Conservation (phyloP, 352 stramenopile species). For the Achlya hypogyna region DNA sequence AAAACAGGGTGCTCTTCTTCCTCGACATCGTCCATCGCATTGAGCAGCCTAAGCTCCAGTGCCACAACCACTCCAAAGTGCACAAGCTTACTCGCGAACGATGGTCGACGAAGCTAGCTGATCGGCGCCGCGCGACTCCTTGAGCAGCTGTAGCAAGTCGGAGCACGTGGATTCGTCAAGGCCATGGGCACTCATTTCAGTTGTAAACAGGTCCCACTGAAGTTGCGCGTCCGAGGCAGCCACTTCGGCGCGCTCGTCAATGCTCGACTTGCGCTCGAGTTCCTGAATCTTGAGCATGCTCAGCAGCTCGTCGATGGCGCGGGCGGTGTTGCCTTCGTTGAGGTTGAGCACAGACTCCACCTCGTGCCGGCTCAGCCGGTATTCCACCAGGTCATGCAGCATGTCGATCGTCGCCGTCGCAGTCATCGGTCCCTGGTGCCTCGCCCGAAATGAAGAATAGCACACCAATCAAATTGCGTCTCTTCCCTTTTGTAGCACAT, state of each 20-base stretch:
- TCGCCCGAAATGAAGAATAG: too few species aligned
- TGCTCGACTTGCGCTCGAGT: neutral
- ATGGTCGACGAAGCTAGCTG: neutral
- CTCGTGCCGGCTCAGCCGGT: too few species aligned
- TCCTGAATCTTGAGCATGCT: neutral
- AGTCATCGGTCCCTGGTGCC: too few species aligned
- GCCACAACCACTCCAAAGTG: neutral
- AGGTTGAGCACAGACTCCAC: too few species aligned
- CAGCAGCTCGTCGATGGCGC: conserved; percentile 8
- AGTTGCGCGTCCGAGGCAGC: neutral
- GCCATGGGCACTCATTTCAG: neutral
- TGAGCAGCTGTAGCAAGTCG: conserved; percentile 5
- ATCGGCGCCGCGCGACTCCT: neutral
- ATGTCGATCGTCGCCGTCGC: too few species aligned
- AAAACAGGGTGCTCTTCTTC: conserved; percentile 9
- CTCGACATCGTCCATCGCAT: conserved; percentile 1
- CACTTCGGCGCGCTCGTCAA: neutral
- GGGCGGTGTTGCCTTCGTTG: too few species aligned
- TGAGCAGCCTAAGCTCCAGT: neutral
- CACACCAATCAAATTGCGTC: too few species aligned
- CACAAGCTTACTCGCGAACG: neutral
- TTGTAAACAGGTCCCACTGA: conserved; percentile 16
- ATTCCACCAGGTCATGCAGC: too few species aligned
- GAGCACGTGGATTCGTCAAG: neutral
- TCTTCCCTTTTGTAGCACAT: too few species aligned